These are phyloP conservation scores for Colletotrichum orchidophilum DNA, from an alignment of 2,329 filamentous ascomycete genomes.

Conservation along the genomic window DNA sequence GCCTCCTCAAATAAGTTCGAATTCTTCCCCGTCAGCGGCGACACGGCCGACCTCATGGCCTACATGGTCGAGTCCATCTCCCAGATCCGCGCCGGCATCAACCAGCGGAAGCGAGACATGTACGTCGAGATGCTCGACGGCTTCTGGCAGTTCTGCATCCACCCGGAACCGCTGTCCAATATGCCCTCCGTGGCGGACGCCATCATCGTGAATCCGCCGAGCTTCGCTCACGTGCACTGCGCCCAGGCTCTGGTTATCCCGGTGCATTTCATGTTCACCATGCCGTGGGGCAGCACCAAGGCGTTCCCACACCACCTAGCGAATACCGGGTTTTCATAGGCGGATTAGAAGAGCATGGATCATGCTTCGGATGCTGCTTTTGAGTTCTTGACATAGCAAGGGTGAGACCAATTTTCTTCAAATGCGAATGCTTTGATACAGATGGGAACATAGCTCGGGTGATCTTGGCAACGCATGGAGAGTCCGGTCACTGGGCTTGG, in stretches of 20 bases:
- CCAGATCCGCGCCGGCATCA: slow-evolving; percentile 39
- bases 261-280: slow-evolving; percentile 62
- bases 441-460: slow-evolving; percentile 55
- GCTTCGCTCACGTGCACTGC: slow-evolving; percentile 58
- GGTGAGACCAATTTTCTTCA: slow-evolving; percentile 41
- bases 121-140: slow-evolving; percentile 38
- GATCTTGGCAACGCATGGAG: slow-evolving; percentile 89
- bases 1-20: slow-evolving; percentile 45
- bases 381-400: slow-evolving; percentile 82
- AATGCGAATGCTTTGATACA: not conserved
- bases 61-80: slow-evolving; percentile 43
- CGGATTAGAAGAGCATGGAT: slow-evolving; percentile 67
- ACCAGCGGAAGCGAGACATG: slow-evolving; percentile 38
- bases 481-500: slow-evolving; percentile 70
- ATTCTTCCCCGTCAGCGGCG: slow-evolving; percentile 63
- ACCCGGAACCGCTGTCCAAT: slow-evolving; percentile 30
- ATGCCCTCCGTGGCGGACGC: slow-evolving; percentile 58
- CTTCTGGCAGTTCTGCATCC: slow-evolving; percentile 37
- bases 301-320: slow-evolving; percentile 78
- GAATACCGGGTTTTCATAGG: slow-evolving; percentile 66
- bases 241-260: slow-evolving; percentile 55
- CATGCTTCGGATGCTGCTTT: slow-evolving; percentile 77
- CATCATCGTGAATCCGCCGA: slow-evolving; percentile 61
- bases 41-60: slow-evolving; percentile 54
- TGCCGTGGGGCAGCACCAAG: slow-evolving; percentile 80